phyloP scores from a whole-genome alignment of 805 yeast species.

The Diddensiella santjacobensis region DNA sequence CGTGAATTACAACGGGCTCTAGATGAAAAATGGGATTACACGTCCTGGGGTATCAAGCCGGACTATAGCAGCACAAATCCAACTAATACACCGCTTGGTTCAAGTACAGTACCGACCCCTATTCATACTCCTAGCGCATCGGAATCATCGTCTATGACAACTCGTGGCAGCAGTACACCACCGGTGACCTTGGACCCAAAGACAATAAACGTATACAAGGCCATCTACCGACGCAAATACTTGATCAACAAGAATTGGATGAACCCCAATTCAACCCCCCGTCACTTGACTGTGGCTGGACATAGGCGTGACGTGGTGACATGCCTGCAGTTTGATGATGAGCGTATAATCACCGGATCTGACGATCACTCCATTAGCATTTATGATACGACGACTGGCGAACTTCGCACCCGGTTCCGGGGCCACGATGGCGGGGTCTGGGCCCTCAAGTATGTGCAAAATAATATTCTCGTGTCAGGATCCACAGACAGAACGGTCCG shows the following conservation, averaged over 20 bases:
- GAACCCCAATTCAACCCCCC: slow-evolving; percentile 65
- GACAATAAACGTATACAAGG: slow-evolving; percentile 41
- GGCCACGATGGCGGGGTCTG: slow-evolving; percentile 99
- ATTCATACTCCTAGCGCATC: slow-evolving; percentile 6
- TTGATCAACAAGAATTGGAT: slow-evolving; percentile 73
- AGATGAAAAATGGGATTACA: slow-evolving; percentile 33
- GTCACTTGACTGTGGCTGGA: slow-evolving; percentile 59
- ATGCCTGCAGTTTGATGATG: slow-evolving; percentile 88
- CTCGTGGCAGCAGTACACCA: slow-evolving; percentile 6
- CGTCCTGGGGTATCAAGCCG: slow-evolving; percentile 26
- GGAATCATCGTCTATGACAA: slow-evolving; percentile 1
- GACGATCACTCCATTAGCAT: slow-evolving; percentile 82
- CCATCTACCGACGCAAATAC: slow-evolving; percentile 57
- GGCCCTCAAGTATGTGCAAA: slow-evolving; percentile 85
- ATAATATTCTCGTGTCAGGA: slow-evolving; percentile 78
- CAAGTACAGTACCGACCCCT: slow-evolving; percentile 1
- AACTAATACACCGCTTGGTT: not conserved
- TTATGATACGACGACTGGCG: slow-evolving; percentile 73
- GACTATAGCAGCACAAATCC: not conserved
- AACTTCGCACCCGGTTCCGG: slow-evolving; percentile 52
- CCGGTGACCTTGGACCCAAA: slow-evolving; percentile 25
- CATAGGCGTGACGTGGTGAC: slow-evolving; percentile 86
- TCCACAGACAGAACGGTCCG: slow-evolving; percentile 93
- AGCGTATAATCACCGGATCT: slow-evolving; percentile 86
- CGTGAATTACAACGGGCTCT: slow-evolving; percentile 40